Conservation (phyloP, 2,329 filamentous ascomycete species). For the Bipolaris sorokiniana region DNA sequence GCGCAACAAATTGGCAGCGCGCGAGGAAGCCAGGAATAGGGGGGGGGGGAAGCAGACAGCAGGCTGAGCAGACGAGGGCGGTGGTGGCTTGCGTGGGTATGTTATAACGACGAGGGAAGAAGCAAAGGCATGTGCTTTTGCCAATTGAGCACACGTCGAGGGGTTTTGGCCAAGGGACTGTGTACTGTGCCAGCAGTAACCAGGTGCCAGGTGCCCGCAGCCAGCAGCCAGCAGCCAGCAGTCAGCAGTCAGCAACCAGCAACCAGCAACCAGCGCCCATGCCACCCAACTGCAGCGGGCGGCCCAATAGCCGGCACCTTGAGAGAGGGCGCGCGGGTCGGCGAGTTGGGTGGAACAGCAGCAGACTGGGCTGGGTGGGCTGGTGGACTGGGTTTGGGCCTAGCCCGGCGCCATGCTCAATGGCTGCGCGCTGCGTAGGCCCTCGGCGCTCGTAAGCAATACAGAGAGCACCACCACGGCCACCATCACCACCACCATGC, state of each 20-base stretch:
- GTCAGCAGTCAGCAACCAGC: no score
- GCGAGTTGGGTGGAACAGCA: constrained; percentile 8
- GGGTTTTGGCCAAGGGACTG: not conserved
- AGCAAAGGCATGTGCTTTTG: constrained; percentile 9
- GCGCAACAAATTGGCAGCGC: not conserved
- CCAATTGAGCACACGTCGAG: not conserved
- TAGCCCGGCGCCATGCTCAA: constrained; percentile 16
- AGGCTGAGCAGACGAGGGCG: not conserved
- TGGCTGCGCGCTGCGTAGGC: constrained; percentile 1
- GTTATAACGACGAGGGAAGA: constrained; percentile 13
- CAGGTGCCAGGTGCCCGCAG: no score
- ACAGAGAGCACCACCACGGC: not conserved
- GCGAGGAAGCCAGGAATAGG: not conserved
- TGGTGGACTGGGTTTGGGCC: constrained; percentile 4
- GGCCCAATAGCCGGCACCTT: constrained; percentile 2
- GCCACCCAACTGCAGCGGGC: not conserved
- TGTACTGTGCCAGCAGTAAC: constrained; percentile 4
- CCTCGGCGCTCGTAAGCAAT: constrained; percentile 6
- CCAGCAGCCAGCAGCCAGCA: no score
- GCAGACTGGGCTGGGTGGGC: not conserved
- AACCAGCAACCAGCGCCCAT: not conserved
- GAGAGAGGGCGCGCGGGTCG: constrained; percentile 3
- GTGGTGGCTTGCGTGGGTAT: constrained; percentile 1
- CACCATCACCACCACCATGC: not conserved
- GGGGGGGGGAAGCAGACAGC: not conserved